Conservation (phyloP, 768 basidiomycete genomes). For the Pseudohyphozyma bogoriensis region DNA sequence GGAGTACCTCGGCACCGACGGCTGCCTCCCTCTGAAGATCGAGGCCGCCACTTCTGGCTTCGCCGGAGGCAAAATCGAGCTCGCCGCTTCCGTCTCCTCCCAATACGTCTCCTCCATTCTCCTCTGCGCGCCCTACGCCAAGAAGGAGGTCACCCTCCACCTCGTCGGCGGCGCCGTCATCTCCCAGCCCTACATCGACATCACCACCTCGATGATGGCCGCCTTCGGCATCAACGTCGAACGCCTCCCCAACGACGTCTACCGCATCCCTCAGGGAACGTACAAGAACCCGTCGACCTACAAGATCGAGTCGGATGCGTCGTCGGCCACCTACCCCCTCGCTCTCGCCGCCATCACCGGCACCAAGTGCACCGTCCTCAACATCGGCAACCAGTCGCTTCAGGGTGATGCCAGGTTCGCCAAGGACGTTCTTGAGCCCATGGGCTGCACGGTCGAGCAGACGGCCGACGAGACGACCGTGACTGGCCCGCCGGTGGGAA, state of each 20-base stretch:
- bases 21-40: constrained; percentile 82
- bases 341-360: constrained; percentile 96
- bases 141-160: constrained; percentile 70
- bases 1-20: constrained; percentile 60
- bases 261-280: constrained; percentile 67
- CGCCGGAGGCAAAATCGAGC: constrained; percentile 65
- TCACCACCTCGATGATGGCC: constrained; percentile 97
- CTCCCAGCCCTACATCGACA: constrained; percentile 98
- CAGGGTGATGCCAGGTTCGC: constrained; percentile 98
- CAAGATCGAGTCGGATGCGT: constrained; percentile 84
- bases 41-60: constrained; percentile 59
- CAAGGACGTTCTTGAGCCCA: constrained; percentile 78
- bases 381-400: constrained; percentile 79
- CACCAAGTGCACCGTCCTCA: constrained; percentile 83
- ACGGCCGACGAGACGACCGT: constrained; percentile 83
- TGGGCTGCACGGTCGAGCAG: constrained; percentile 88
- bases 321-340: constrained; percentile 90
- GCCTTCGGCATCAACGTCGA: constrained; percentile 73
- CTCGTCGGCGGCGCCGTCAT: constrained; percentile 90
- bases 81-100: constrained; percentile 88
- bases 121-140: constrained; percentile 88
- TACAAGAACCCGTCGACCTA: constrained; percentile 73
- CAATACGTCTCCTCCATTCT: constrained; percentile 98
- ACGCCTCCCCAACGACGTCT: constrained; percentile 53
- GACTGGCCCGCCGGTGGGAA: constrained; percentile 70